Base-by-base conservation (phyloP, 129 eudicot species). In the Cynara cardunculus region DNA sequence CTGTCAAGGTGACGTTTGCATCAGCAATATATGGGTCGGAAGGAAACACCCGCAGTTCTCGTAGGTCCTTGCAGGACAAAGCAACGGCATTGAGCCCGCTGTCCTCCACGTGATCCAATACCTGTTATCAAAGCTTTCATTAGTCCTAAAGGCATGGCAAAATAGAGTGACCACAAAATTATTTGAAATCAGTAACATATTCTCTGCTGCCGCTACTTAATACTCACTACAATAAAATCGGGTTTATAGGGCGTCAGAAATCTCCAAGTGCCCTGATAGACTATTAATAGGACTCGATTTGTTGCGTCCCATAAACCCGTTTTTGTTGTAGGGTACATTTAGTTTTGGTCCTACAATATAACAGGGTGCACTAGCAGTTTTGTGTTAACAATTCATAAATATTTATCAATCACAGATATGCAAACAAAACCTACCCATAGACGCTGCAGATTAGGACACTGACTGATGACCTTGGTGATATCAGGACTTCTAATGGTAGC, bases 31-130 rank as follows among this genome's bases (percentile, higher is more conserved):
- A 90, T 3, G 97, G 97, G 46, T 90, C 96, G 5, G 97, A 90
- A 30, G 97, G 97, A 69, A 92, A 92, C n/a, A 92, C 97, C 53
- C 95, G 82, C 30, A 92, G 87, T 78, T 90, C 97, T 74, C 82
- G 83, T 26, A 92, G 85, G 78, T 89, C 90, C 69, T 92, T 92
- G 77, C 97, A 92, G 22, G 87, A 85, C 3, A 85, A 46, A 4
- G 97, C 91, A 32, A 92, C 79, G 12, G 85, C 85, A 62, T 88
- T 87, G 41, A 92, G 90, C 64, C 97, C 97, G 56, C 87, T 69
- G 74, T 92, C 97, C 83, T 92, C 97, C 32, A 92, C 86, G 75
- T 82, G 81, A 84, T 92, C 96, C 71, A 92, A 78, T 27, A 92
- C 93, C 97, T 92, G 88, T 31, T 74, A 26, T 7, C 3, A 46